phyloP scores from a whole-genome alignment of 768 basidiomycete species.

The Amanita rubescens region DNA sequence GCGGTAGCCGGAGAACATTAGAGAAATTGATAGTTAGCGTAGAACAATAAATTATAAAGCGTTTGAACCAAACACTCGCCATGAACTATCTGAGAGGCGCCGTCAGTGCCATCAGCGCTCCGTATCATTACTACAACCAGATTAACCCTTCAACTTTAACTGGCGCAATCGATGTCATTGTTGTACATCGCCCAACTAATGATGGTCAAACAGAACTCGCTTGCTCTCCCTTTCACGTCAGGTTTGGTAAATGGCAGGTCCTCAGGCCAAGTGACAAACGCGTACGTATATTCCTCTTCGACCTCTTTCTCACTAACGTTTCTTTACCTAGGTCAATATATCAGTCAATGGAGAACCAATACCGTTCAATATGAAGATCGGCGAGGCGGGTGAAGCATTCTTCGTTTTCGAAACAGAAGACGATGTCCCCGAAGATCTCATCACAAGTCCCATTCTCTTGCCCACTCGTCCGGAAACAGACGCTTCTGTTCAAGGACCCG shows the following conservation, averaged over 20 bases:
- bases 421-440: conserved; percentile 87
- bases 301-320: not conserved
- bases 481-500: conserved; percentile 13
- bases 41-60: no score
- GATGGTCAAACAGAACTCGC: conserved; percentile 62
- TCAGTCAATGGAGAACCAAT: no score
- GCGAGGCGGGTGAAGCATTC: conserved; percentile 97
- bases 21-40: no score
- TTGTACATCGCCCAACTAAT: conserved; percentile 68
- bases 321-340: not conserved
- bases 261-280: conserved; percentile 91
- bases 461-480: conserved; percentile 44
- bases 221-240: conserved; percentile 94
- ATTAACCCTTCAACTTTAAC: conserved; percentile 96
- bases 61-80: conserved; percentile 6
- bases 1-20: conserved; percentile 28
- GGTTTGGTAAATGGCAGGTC: conserved; percentile 97
- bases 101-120: conserved; percentile 76
- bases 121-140: conserved; percentile 83
- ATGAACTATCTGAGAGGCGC: conserved; percentile 67
- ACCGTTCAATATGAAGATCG: conserved; percentile 19
- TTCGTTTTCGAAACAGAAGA: conserved; percentile 97
- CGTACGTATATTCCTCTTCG: conserved; percentile 30
- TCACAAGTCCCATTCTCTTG: conserved; percentile 85
- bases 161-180: conserved; percentile 98